Conservation (phyloP, 192 early-diverging fungal species). For the Backusella australiensis region DNA sequence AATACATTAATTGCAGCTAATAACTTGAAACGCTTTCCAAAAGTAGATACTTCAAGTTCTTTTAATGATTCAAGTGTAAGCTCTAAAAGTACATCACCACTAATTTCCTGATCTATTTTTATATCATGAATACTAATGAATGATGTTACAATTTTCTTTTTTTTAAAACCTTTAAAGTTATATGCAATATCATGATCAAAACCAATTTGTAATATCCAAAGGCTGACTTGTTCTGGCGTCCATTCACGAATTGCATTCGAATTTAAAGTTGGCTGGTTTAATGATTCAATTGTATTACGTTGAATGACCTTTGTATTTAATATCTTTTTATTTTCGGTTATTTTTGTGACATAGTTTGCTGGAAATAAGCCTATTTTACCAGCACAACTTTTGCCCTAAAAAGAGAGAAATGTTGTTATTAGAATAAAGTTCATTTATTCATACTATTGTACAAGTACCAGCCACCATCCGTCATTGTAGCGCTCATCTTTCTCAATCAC, state of each 20-base stretch:
- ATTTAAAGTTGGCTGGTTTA: not conserved
- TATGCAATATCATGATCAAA: slow-evolving; percentile 15
- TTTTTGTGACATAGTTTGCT: slow-evolving; percentile 57
- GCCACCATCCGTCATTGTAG: slow-evolving; percentile 80
- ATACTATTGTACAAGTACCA: slow-evolving; percentile 33
- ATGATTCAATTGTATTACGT: not conserved
- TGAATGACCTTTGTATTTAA: not conserved
- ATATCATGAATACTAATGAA: not conserved
- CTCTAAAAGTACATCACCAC: slow-evolving; percentile 59
- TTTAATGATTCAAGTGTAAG: slow-evolving; percentile 60
- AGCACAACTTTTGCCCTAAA: slow-evolving; percentile 56
- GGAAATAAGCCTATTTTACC: slow-evolving; percentile 71
- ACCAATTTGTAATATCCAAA: slow-evolving; percentile 20
- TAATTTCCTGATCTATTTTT: slow-evolving; percentile 12
- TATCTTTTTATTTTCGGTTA: slow-evolving; percentile 1
- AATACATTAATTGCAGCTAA: slow-evolving; percentile 58
- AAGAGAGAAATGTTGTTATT: too few species aligned
- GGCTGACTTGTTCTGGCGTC: slow-evolving; percentile 19
- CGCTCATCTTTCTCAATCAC: slow-evolving; percentile 69
- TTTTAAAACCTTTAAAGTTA: slow-evolving; percentile 15
- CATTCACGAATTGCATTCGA: slow-evolving; percentile 14
- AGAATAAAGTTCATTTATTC: not conserved
- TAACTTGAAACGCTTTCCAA: slow-evolving; percentile 63
- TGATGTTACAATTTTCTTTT: not conserved
- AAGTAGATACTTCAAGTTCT: slow-evolving; percentile 59